Base-by-base conservation (phyloP, 2,329 filamentous ascomycete species). In the Proliferodiscus dingleyae region DNA sequence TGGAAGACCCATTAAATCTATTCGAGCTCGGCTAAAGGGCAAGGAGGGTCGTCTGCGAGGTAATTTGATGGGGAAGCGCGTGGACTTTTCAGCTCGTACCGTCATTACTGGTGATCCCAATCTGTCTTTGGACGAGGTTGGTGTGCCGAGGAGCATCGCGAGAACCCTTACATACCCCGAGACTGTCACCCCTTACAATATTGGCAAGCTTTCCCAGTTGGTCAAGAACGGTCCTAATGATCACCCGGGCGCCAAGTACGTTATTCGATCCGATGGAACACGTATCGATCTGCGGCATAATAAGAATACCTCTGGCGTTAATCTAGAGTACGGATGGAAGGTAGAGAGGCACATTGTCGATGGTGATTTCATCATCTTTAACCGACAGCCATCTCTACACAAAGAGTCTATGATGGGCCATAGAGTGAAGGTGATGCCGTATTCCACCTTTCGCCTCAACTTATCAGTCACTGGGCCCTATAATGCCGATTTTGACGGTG, bases 401-500 rank as follows among this genome's bases (percentile, higher is more conserved):
- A 99, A 99, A 69, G 93, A 98, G 66, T 98, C 93, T 50, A 99
- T 98, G 93, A 98, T 98, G 94, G 93, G 89, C 68, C 93, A 99
- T 69, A 83, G 89, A 59, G 93, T 98, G 53, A 85, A 85, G 50
- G 93, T 99, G 50, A 97, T 98, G 90, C 93, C 93, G 3, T 98
- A 95, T 68, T 98, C 93, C 5, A 99, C 93, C 1, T 99, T 99
- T 75, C 85, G 93, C 53, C 78, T 99, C 37, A 99, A 99, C 63
- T 69, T 98, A 57, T 98, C 93, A 0, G 93, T 98, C 62, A 98
- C 94, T 1, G 95, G 90, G 22, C 93, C 93, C 0, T 99, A 99
- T 75, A 99, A 99, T 71, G 93, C 93, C 60, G 93, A 98, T 87
- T 98, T 98, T 71, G 93, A 98, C 64, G 93, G 93, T 71, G 93